A percentile compares a stretch with the other conserved stretches of the same genome.
Evolutionary conservation across 2,329 filamentous ascomycete genomes (phyloP).

Genomic region (Fusarium continuum): DNA sequence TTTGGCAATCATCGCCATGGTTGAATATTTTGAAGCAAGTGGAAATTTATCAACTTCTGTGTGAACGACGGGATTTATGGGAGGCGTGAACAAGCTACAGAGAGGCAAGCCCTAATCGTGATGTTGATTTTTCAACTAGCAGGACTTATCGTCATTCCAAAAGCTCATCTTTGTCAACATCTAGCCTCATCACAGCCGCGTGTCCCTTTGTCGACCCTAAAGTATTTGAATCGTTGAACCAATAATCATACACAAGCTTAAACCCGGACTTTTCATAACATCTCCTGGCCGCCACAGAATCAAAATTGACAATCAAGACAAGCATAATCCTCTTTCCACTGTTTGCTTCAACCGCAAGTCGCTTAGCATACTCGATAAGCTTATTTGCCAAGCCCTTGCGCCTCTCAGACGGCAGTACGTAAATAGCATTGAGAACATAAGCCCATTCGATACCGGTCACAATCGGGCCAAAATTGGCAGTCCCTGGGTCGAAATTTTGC

Average conservation of each 20-base stretch:
- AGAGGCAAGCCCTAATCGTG: no score
- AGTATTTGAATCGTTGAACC: slow-evolving; percentile 11
- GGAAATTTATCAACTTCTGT: no score
- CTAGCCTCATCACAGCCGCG: slow-evolving; percentile 27
- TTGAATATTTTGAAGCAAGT: no score
- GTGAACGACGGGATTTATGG: no score
- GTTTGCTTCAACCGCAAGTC: not conserved
- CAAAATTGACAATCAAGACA: slow-evolving; percentile 11
- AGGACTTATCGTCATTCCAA: not conserved
- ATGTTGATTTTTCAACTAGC: no score
- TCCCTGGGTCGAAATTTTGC: not conserved
- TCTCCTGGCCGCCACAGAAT: slow-evolving; percentile 2
- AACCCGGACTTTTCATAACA: slow-evolving; percentile 33
- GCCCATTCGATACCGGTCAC: not conserved
- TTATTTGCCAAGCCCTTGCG: slow-evolving; percentile 13
- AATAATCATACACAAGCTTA: slow-evolving; percentile 16
- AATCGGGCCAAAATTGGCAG: not conserved
- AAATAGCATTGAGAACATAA: slow-evolving; percentile 26
- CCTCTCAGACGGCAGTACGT: slow-evolving; percentile 14
- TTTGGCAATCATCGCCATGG: no score
- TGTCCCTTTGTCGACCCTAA: not conserved
- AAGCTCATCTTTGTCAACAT: not conserved
- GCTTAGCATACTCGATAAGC: slow-evolving; percentile 13
- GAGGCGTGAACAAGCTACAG: no score
- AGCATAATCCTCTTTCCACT: not conserved